Evolutionary conservation across 441 rosid genomes (phyloP).

Genomic region (Biscutella auriculata): DNA sequence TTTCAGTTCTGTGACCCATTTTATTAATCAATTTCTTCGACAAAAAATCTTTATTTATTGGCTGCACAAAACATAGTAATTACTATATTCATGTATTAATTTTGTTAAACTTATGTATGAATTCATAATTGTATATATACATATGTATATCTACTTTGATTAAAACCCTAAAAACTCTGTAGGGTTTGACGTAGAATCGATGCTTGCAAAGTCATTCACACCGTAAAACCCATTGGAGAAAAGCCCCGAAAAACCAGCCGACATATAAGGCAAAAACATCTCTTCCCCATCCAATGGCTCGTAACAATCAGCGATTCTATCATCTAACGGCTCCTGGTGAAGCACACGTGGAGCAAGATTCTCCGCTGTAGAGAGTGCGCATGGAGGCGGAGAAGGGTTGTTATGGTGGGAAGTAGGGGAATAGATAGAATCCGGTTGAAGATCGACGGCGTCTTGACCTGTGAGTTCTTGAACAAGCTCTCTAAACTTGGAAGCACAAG

Average conservation of each 20-base stretch:
- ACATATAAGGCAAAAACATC: constrained; percentile 17
- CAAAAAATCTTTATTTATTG: not conserved
- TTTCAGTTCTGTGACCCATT: not conserved
- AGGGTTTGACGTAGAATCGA: constrained; percentile 16
- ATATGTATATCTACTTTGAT: not conserved
- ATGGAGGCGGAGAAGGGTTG: constrained; percentile 8
- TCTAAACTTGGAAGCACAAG: constrained; percentile 61
- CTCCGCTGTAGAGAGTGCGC: not conserved
- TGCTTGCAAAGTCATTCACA: constrained; percentile 21
- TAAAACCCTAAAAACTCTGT: not conserved
- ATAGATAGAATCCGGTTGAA: constrained; percentile 3
- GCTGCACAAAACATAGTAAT: not conserved
- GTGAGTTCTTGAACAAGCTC: constrained; percentile 82
- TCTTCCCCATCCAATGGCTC: constrained; percentile 22
- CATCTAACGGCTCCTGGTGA: constrained; percentile 15
- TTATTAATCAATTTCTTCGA: not conserved
- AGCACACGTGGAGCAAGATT: constrained; percentile 6
- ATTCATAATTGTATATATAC: not conserved
- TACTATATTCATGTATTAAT: not conserved
- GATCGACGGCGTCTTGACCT: constrained; percentile 63
- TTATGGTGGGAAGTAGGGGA: not conserved
- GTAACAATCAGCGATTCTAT: not conserved
- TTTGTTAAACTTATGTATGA: not conserved
- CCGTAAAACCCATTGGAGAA: constrained; percentile 18
- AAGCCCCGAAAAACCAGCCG: constrained; percentile 23